Percentiles rank a stretch among this genome's conserved stretches.
Conservation (phyloP, 495 filamentous ascomycete species). For the Apiosordaria backusii region DNA sequence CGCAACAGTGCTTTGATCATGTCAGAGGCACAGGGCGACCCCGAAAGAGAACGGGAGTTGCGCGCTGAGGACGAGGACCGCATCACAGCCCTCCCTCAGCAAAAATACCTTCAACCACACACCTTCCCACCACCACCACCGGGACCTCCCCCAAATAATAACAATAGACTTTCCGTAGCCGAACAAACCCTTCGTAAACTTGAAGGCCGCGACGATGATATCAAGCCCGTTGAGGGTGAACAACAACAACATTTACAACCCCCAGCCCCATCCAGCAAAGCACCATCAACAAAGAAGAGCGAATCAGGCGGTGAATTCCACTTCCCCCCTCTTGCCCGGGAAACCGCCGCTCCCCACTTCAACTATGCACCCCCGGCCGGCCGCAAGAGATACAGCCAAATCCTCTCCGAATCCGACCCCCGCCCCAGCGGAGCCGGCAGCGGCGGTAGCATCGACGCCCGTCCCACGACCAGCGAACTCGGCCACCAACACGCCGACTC, state of each 20-base stretch:
- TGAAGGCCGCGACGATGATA: slow-evolving; percentile 36
- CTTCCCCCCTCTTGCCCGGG: slow-evolving; percentile 47
- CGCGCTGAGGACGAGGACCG: slow-evolving; percentile 82
- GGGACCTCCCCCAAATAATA: slow-evolving; percentile 41
- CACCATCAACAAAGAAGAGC: slow-evolving; percentile 26
- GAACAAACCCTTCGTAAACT: slow-evolving; percentile 44
- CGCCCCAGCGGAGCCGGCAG: slow-evolving; percentile 29
- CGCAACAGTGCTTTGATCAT: slow-evolving; percentile 75
- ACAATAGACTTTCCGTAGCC: slow-evolving; percentile 31
- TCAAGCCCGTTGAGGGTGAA: slow-evolving; percentile 14
- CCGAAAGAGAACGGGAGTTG: slow-evolving; percentile 71
- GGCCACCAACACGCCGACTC: slow-evolving; percentile 10
- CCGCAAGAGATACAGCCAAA: slow-evolving; percentile 35
- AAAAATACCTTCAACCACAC: slow-evolving; percentile 53
- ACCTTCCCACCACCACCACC: slow-evolving; percentile 42
- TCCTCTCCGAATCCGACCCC: slow-evolving; percentile 26
- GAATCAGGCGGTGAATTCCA: slow-evolving; percentile 47
- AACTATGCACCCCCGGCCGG: slow-evolving; percentile 51
- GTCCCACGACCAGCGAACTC: slow-evolving; percentile 11
- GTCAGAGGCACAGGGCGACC: slow-evolving; percentile 75
- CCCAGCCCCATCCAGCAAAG: not conserved
- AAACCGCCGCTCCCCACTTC: slow-evolving; percentile 44
- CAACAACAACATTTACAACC: not conserved
- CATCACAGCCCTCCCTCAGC: slow-evolving; percentile 72
- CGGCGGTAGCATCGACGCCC: slow-evolving; percentile 22